These are phyloP conservation scores for Myriangium duriaei DNA, from an alignment of 2,329 filamentous ascomycete species.

Conservation along the genomic window DNA sequence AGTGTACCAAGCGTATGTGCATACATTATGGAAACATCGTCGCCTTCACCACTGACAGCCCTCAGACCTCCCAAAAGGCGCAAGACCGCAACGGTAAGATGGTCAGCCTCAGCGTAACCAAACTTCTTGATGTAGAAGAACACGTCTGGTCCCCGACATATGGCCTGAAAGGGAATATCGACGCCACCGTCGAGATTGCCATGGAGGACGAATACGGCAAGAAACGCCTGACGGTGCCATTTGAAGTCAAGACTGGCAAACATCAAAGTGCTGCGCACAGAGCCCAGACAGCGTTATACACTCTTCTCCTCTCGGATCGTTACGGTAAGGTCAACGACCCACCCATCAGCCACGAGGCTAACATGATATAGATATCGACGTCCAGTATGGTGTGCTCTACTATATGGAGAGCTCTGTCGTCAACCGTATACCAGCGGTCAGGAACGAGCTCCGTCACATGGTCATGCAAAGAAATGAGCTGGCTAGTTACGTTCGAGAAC, in stretches of 20 bases:
- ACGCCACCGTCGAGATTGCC: slow-evolving; percentile 83
- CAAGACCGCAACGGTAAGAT: slow-evolving; percentile 67
- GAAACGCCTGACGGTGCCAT: slow-evolving; percentile 68
- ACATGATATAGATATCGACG: slow-evolving; percentile 55
- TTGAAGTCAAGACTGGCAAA: slow-evolving; percentile 91
- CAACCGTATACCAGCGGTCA: slow-evolving; percentile 69
- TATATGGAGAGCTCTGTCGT: slow-evolving; percentile 88
- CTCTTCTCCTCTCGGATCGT: slow-evolving; percentile 78
- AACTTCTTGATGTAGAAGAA: slow-evolving; percentile 91
- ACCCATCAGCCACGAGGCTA: no score
- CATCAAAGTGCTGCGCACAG: slow-evolving; percentile 66
- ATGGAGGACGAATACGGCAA: slow-evolving; percentile 58
- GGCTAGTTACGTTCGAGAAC: slow-evolving; percentile 71
- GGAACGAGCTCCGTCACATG: slow-evolving; percentile 87
- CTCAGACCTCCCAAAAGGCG: slow-evolving; percentile 29
- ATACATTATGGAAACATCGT: background rate
- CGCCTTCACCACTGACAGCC: slow-evolving; percentile 8
- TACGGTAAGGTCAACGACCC: slow-evolving; percentile 49
- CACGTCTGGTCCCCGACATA: slow-evolving; percentile 98
- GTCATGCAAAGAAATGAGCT: slow-evolving; percentile 89
- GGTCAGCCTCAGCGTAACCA: slow-evolving; percentile 74
- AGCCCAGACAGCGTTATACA: slow-evolving; percentile 91
- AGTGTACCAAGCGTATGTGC: slow-evolving; percentile 50
- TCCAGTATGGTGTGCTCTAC: slow-evolving; percentile 82
- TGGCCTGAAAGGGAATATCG: slow-evolving; percentile 92